Percentiles rank a stretch among this genome's conserved stretches.
Evolutionary conservation across 1,284 basidiomycete species (phyloP).

Genomic region (Malassezia sympodialis): DNA sequence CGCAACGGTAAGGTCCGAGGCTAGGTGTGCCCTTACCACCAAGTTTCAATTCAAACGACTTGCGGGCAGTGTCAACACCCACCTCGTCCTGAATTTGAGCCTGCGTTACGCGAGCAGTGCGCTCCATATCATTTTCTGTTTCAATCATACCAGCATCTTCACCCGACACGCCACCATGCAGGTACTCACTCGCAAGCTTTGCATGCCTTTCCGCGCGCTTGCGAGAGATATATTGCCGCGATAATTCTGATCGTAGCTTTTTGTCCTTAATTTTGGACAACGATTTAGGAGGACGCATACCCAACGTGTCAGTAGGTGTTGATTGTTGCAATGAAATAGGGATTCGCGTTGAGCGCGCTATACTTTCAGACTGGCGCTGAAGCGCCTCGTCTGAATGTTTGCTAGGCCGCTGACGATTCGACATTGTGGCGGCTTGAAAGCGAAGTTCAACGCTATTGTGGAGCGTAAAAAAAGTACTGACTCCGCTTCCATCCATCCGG

Average conservation of each 20-base stretch:
- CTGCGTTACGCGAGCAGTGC: slow-evolving; percentile 80
- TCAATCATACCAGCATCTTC: slow-evolving; percentile 61
- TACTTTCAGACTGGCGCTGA: slow-evolving; percentile 31
- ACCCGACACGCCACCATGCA: slow-evolving; percentile 33
- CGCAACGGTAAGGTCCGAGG: slow-evolving; percentile 65
- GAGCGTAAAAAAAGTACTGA: background rate
- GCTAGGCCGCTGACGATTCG: slow-evolving; percentile 1
- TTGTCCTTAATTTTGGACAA: slow-evolving; percentile 38
- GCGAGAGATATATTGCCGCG: slow-evolving; percentile 29
- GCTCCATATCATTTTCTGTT: slow-evolving; percentile 66
- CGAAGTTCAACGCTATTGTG: background rate
- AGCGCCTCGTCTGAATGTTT: slow-evolving; percentile 31
- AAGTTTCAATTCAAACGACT: slow-evolving; percentile 68
- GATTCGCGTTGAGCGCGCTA: slow-evolving; percentile 32
- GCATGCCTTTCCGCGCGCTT: slow-evolving; percentile 39
- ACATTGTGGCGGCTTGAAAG: background rate
- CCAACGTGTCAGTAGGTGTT: slow-evolving; percentile 22
- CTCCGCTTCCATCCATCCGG: background rate
- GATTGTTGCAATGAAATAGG: slow-evolving; percentile 36
- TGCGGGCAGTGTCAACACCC: slow-evolving; percentile 63
- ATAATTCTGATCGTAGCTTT: slow-evolving; percentile 42
- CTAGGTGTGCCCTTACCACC: slow-evolving; percentile 54
- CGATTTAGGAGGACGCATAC: slow-evolving; percentile 34
- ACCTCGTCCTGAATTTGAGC: slow-evolving; percentile 63
- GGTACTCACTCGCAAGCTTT: slow-evolving; percentile 37